Conservation (phyloP, 208 protist species). For the Vickermania spadyakhi region DNA sequence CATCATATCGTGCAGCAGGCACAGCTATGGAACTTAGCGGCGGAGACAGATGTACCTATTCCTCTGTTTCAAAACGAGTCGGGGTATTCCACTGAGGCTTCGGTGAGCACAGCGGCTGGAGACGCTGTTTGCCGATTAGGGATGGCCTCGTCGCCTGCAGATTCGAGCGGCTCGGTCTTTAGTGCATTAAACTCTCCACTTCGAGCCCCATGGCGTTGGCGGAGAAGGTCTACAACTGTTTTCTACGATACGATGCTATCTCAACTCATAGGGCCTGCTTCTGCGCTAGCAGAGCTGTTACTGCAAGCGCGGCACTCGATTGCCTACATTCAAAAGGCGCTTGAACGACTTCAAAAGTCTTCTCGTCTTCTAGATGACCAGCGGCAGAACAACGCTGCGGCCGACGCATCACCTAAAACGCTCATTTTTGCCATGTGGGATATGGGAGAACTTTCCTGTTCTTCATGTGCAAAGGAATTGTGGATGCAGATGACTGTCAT, state of each 20-base stretch:
- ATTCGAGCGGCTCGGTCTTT: background rate
- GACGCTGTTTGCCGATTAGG: background rate
- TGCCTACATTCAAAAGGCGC: background rate
- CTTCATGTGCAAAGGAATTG: background rate
- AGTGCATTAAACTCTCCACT: too few relatives aligned
- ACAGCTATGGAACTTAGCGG: too few relatives aligned
- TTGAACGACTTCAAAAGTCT: background rate
- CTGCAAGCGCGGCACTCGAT: background rate
- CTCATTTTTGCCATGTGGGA: too few relatives aligned
- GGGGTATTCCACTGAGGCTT: too few relatives aligned
- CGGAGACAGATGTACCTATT: too few relatives aligned
- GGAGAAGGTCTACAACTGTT: background rate
- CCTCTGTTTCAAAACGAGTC: too few relatives aligned
- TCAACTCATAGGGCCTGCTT: background rate
- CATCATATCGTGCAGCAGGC: too few relatives aligned
- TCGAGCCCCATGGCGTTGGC: background rate
- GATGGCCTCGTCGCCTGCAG: background rate
- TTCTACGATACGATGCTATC: background rate
- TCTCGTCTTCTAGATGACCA: background rate
- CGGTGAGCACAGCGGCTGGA: background rate
- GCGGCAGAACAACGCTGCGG: background rate
- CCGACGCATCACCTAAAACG: too few relatives aligned
- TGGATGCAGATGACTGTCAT: background rate
- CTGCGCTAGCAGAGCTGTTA: background rate
- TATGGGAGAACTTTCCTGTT: background rate